Base-by-base conservation (phyloP, 768 basidiomycete species). In the Panus rudis region DNA sequence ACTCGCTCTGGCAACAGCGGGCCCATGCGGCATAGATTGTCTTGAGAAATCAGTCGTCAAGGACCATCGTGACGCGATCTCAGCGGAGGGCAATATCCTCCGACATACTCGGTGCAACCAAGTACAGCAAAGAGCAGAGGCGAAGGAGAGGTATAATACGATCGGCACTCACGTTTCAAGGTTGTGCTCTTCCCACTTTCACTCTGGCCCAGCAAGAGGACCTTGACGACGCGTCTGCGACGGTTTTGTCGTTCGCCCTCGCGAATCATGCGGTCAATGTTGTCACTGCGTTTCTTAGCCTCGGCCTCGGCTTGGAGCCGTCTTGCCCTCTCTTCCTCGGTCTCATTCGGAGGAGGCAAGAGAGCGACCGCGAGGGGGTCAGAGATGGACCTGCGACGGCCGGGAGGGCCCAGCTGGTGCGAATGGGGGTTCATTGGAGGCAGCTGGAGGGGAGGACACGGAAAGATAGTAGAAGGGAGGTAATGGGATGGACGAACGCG, bases 151-250 rank as follows among this genome's bases (percentile, higher is more conserved):
- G n/a, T n/a, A n/a, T n/a, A n/a, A n/a, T n/a, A n/a, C n/a, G n/a
- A n/a, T n/a, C 16, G 6, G n/a, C 33, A 80, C 86, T 77, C 70
- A 89, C 87, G 87, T 68, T 89, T 89, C 54, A 90, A 70, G 6
- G 86, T 87, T 7, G 88, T 91, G 58, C 84, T 87, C 70, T 90
- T 91, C 30, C 87, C 88, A 55, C 84, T 88, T 71, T 90, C 87
- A 48, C 87, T 89, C 72, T 91, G 88, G 40, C 88, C 88, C 31
- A 91, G 77, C 48, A 91, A 71, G 42, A 91, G 68, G 41, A 91
- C 76, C 57, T 81, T 82, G 62, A 90, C 76, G 56, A 80, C 78
- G 50, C 77, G 70, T 50, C 72, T 78, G 28, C 63, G 59, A 60
- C 73, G 79, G 64, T 73, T 79, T 54, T 63, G 66, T 49, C 83